A percentile compares a stretch with the other conserved stretches of the same genome.
Conservation (phyloP, 106 monocot species). For the Gastrodia elata region DNA sequence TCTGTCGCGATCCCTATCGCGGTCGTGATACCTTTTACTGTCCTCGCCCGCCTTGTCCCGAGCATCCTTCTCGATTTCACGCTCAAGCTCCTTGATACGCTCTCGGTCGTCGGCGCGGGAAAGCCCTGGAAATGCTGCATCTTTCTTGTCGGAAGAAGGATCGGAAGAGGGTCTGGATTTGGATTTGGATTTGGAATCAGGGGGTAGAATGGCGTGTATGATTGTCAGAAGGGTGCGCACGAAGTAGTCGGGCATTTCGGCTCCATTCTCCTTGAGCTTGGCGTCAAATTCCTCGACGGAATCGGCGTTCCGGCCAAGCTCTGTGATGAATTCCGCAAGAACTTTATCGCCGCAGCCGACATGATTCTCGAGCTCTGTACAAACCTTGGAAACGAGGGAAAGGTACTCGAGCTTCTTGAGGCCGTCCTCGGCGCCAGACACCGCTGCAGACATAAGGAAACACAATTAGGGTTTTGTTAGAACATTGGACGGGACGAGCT, state of each 20-base stretch:
- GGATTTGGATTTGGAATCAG: conserved; percentile 19
- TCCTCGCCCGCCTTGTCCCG: conserved; percentile 15
- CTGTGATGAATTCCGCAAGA: conserved; percentile 89
- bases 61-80: conserved; percentile 64
- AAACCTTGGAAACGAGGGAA: conserved; percentile 76
- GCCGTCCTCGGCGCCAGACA: conserved; percentile 16
- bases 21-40: conserved; percentile 5
- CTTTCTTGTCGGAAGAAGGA: conserved; percentile 4
- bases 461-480: too few species aligned
- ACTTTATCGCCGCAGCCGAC: conserved; percentile 65
- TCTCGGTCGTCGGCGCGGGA: conserved; percentile 54
- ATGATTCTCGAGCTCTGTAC: conserved; percentile 74
- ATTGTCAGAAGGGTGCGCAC: conserved; percentile 85
- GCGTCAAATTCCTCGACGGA: conserved; percentile 65
- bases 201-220: conserved; percentile 89
- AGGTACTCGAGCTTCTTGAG: conserved; percentile 79
- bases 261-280: conserved; percentile 78
- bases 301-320: conserved; percentile 54
- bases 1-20: conserved; percentile 6
- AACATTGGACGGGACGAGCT: too few species aligned
- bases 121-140: conserved; percentile 39
- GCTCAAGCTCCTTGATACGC: conserved; percentile 39
- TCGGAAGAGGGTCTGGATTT: background rate
- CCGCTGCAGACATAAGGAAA: conserved; percentile 4
- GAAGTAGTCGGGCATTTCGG: conserved; percentile 91